Percentiles rank a stretch among this genome's conserved stretches.
phyloP scores from a whole-genome alignment of 345 rosid species.

The Nasturtium officinale region DNA sequence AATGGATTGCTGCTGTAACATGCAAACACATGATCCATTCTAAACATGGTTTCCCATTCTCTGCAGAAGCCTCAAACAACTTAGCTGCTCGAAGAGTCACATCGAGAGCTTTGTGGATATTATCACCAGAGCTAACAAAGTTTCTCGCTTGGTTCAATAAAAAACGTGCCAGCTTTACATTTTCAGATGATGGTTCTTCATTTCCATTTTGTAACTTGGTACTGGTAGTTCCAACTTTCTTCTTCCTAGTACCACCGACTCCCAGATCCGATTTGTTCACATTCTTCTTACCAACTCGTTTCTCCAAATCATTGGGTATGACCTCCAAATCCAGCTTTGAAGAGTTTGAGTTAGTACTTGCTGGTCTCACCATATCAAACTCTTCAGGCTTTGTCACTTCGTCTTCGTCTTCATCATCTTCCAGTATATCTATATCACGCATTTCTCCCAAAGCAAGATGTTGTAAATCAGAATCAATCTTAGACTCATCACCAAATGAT shows the following conservation, averaged over 20 bases:
- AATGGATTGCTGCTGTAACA: constrained; percentile 80
- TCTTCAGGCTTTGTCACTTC: constrained; percentile 53
- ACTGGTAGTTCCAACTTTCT: constrained; percentile 47
- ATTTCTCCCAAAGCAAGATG: constrained; percentile 75
- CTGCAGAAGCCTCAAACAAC: constrained; percentile 62
- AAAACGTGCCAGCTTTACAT: constrained; percentile 67
- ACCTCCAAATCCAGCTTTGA: constrained; percentile 41
- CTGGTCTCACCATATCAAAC: constrained; percentile 47
- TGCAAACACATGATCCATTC: constrained; percentile 87
- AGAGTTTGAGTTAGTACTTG: constrained; percentile 46
- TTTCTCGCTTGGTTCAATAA: constrained; percentile 75
- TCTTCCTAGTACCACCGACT: constrained; percentile 50
- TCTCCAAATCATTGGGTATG: constrained; percentile 37
- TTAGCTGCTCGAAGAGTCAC: constrained; percentile 71
- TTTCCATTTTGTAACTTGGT: constrained; percentile 54
- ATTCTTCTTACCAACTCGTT: constrained; percentile 48
- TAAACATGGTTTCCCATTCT: constrained; percentile 62
- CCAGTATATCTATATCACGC: constrained; percentile 57
- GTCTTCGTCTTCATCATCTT: constrained; percentile 47
- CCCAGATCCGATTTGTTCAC: constrained; percentile 50
- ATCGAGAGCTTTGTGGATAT: constrained; percentile 69
- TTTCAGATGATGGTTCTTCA: constrained; percentile 48
- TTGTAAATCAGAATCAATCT: constrained; percentile 78
- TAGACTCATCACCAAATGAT: constrained; percentile 80
- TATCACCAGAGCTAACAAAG: constrained; percentile 73